A percentile compares a stretch with the other conserved stretches of the same genome.
Conservation (phyloP, 1,284 basidiomycete genomes). For the Malassezia slooffiae region DNA sequence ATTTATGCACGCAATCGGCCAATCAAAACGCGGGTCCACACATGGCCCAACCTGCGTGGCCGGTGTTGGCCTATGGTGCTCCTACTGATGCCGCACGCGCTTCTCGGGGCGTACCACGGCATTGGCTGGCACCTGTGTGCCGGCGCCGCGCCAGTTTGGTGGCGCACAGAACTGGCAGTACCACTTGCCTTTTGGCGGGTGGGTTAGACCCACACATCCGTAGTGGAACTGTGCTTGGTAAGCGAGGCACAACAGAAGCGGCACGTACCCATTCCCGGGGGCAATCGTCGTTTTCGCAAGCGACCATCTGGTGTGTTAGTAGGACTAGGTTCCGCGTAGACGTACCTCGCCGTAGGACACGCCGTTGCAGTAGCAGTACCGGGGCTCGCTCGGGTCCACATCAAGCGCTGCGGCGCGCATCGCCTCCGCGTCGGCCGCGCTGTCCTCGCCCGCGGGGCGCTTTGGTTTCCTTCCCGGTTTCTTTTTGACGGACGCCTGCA, state of each 20-base stretch:
- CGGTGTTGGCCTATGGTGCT: too few relatives aligned
- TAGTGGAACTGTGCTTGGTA: conserved; percentile 30
- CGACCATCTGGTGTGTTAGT: conserved; percentile 28
- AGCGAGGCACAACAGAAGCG: too few relatives aligned
- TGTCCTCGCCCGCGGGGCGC: conserved; percentile 26
- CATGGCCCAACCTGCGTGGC: not conserved
- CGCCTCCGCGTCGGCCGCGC: conserved; percentile 20
- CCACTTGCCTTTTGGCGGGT: conserved; percentile 32
- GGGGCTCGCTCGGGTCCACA: conserved; percentile 49
- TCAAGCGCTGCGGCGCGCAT: conserved; percentile 11
- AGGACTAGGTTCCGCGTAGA: conserved; percentile 6
- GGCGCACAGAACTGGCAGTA: conserved; percentile 45
- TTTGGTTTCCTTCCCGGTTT: not conserved
- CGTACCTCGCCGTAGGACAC: conserved; percentile 49
- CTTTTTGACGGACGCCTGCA: not conserved
- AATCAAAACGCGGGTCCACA: not conserved
- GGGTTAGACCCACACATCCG: conserved; percentile 30
- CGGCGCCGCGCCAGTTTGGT: conserved; percentile 27
- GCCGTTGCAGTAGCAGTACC: conserved; percentile 51
- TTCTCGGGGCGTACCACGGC: conserved; percentile 9
- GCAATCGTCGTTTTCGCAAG: conserved; percentile 51
- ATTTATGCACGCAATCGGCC: too few relatives aligned
- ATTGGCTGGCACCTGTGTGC: conserved; percentile 20
- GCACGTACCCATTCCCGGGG: conserved; percentile 48
- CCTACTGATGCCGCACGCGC: too few relatives aligned